These are phyloP conservation scores for Ambrosia trifida DNA, from an alignment of 129 eudicot species.

Conservation along the genomic window DNA sequence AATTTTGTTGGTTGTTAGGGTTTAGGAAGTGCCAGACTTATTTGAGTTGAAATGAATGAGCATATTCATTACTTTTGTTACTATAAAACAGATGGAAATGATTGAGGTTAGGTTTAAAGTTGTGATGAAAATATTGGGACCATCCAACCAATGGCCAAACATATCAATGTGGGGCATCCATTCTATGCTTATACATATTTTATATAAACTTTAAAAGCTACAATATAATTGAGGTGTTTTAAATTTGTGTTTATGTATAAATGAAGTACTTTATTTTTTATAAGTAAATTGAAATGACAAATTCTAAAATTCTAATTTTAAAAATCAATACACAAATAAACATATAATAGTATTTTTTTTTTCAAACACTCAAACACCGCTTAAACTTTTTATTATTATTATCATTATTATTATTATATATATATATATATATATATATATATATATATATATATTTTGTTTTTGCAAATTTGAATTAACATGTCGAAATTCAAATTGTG, in stretches of 20 bases:
- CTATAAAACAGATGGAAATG: conserved; percentile 20
- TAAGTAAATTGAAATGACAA: too few relatives aligned
- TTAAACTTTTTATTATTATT: too few relatives aligned
- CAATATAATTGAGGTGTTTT: not conserved
- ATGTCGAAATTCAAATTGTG: too few relatives aligned
- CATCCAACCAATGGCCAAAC: conserved; percentile 38
- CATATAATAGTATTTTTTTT: too few relatives aligned
- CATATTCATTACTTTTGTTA: conserved; percentile 6
- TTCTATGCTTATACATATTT: not conserved
- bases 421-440: too few relatives aligned
- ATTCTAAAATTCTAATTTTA: too few relatives aligned
- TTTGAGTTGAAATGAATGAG: conserved; percentile 25
- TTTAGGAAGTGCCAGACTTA: conserved; percentile 31
- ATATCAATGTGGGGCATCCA: conserved; percentile 30
- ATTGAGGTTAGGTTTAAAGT: conserved; percentile 39
- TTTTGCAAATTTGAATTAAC: too few relatives aligned
- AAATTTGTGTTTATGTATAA: not conserved
- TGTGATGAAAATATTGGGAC: conserved; percentile 21
- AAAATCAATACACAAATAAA: too few relatives aligned
- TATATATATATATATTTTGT: too few relatives aligned
- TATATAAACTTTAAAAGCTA: not conserved
- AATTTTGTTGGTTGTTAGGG: conserved; percentile 26
- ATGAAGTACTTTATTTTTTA: too few relatives aligned
- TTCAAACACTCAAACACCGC: too few relatives aligned
- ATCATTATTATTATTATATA: too few relatives aligned